Evolutionary conservation across 139 green algal genomes (phyloP), one percentile per base, ranked within the genome.

Genomic region (Edaphochlamys debaryana): DNA sequence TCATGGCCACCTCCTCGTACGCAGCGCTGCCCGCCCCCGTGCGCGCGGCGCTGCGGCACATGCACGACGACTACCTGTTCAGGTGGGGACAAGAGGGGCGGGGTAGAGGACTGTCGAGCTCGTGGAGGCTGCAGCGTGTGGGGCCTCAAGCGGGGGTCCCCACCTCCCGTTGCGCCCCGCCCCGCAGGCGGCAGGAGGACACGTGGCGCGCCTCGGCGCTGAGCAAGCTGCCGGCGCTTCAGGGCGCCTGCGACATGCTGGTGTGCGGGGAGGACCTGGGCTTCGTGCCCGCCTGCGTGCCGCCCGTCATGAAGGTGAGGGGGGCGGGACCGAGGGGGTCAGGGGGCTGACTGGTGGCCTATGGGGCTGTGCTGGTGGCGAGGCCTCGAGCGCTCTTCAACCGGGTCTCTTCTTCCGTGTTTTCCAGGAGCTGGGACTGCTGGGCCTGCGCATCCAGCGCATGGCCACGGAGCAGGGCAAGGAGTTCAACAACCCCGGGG

Each of bases 241-340:
- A 82, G 41, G 79, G 56, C 54, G 45, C 56, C 54, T 37, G 4
- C 0, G 86, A 96, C 84, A 99, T 99, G 96, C 93, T 99, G 50
- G 93, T 99, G 58, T 99, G 95, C 87, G 97, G 95, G 0, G 96
- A 99, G 91, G 96, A 99, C 79, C 88, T 99, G 70, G 96, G 96
- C 32, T 94, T 99, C 79, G 92, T 99, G 34, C 96, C 97, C 2
- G 75, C 88, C 19, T 99, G 96, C 86, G 94, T 99, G 76, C 96
- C 94, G 58, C 94, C 95, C 23, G 90, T 98, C 63, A 96, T 98
- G 94, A 79, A 93, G 77, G 90, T 91, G 62, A 22, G 88, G 0
- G 29, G 6, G 25, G 67, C 5, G 34, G 66, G 42, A 9, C 11
- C 27, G 41, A 8, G 11, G 40, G 34, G 34, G 13, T 15, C 15